phyloP scores from a whole-genome alignment of 2,329 filamentous ascomycete genomes.

The Penicillium polonicum region DNA sequence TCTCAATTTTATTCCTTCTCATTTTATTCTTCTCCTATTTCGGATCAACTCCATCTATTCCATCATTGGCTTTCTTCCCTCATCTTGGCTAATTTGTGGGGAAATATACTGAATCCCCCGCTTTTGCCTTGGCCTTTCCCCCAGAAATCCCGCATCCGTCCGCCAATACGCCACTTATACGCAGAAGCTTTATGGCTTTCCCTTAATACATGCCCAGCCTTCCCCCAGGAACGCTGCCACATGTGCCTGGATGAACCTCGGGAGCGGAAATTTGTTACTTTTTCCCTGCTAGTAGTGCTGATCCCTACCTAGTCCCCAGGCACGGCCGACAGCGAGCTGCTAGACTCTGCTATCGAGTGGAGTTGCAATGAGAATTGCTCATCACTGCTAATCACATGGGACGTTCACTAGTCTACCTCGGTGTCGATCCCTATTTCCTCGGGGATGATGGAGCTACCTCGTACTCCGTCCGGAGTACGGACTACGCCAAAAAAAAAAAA shows the following conservation, averaged over 20 bases:
- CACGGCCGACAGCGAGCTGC: neutral
- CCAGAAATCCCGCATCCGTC: slow-evolving; percentile 2
- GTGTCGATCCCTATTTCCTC: slow-evolving; percentile 12
- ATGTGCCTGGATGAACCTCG: slow-evolving; percentile 10
- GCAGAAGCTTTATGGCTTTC: neutral
- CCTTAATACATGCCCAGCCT: neutral
- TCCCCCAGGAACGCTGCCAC: neutral
- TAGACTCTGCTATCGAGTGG: neutral
- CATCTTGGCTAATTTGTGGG: neutral
- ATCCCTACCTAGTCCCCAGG: slow-evolving; percentile 6
- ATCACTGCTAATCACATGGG: slow-evolving; percentile 8
- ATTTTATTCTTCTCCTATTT: neutral
- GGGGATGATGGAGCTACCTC: neutral
- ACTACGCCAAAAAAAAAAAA: neutral
- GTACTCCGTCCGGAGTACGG: neutral
- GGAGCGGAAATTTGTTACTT: neutral
- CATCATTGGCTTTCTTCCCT: slow-evolving; percentile 1
- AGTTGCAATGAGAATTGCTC: slow-evolving; percentile 1
- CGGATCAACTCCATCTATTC: neutral
- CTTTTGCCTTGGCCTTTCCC: neutral
- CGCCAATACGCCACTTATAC: slow-evolving; percentile 4
- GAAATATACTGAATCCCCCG: neutral
- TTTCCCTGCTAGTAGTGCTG: neutral
- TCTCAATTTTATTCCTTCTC: neutral
- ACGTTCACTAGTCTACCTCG: slow-evolving; percentile 1